Evolutionary conservation across 352 stramenopile genomes (phyloP).

Genomic region (Phytophthora tubulina): DNA sequence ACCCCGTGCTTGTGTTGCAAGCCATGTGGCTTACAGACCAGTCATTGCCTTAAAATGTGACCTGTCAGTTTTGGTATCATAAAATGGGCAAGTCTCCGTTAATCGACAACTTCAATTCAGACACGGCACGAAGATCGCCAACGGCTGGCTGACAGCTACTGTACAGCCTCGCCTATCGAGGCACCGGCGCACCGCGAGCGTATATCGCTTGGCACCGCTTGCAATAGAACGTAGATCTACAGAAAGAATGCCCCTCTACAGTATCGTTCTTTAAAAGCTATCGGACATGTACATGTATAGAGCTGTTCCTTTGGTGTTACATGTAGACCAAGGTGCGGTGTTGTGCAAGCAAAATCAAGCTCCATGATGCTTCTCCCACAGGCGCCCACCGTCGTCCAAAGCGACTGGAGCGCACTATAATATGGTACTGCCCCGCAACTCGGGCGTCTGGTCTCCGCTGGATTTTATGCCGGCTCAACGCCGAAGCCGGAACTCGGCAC

Average conservation of each 20-base stretch:
- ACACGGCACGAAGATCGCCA: conserved; percentile 8
- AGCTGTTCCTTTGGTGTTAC: no score
- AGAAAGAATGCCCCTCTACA: no score
- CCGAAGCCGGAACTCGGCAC: conserved; percentile 16
- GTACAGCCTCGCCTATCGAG: background rate
- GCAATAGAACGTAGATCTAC: no score
- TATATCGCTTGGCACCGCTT: background rate
- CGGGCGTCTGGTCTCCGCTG: conserved; percentile 19
- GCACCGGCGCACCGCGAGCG: background rate
- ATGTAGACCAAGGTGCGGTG: no score
- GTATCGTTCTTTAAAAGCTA: no score
- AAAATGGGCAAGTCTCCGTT: conserved; percentile 22
- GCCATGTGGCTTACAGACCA: no score
- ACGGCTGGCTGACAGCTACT: background rate
- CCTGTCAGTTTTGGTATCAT: conserved; percentile 9
- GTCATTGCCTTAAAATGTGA: background rate
- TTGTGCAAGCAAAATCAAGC: no score
- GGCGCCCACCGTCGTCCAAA: no score
- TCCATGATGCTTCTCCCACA: no score
- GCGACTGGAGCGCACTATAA: no score
- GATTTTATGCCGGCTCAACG: conserved; percentile 35
- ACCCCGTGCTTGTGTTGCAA: no score
- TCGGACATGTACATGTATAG: no score
- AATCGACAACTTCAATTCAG: conserved; percentile 25
- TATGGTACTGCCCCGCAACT: background rate